phyloP scores from a whole-genome alignment of 768 basidiomycete species.

The Leccinum rimulosum region DNA sequence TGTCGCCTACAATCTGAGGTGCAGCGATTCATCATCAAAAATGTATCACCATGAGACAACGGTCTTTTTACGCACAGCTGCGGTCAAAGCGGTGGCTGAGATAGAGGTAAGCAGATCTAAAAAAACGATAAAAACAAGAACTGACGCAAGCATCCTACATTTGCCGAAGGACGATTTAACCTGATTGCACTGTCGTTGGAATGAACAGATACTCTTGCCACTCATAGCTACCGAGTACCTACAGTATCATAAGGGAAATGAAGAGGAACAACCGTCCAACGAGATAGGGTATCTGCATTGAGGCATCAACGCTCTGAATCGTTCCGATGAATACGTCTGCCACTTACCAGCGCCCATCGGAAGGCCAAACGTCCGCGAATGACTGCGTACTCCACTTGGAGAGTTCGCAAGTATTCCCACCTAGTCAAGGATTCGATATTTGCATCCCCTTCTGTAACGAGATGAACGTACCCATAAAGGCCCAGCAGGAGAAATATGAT shows the following conservation, averaged over 20 bases:
- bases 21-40: not conserved
- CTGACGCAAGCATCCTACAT: conserved; percentile 20
- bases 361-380: conserved; percentile 23
- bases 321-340: not conserved
- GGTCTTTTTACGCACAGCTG: conserved; percentile 13
- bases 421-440: conserved; percentile 4
- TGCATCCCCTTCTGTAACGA: not conserved
- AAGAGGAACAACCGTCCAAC: conserved; percentile 19
- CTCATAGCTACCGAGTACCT: not conserved
- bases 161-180: not conserved
- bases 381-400: conserved; percentile 23
- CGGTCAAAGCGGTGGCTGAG: conserved; percentile 6
- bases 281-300: conserved; percentile 24
- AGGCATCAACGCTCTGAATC: not conserved
- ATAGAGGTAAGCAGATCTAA: not conserved
- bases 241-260: conserved; percentile 18
- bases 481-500: conserved; percentile 20
- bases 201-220: not conserved
- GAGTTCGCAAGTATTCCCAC: conserved; percentile 26
- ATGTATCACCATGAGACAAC: not conserved
- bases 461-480: conserved; percentile 23
- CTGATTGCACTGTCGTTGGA: conserved; percentile 8
- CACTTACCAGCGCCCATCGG: conserved; percentile 28
- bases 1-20: conserved; percentile 12
- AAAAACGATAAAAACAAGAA: not conserved